Evolutionary conservation across 202 grass and related monocot genomes (phyloP).

Genomic region (Schoenoplectus triqueter): DNA sequence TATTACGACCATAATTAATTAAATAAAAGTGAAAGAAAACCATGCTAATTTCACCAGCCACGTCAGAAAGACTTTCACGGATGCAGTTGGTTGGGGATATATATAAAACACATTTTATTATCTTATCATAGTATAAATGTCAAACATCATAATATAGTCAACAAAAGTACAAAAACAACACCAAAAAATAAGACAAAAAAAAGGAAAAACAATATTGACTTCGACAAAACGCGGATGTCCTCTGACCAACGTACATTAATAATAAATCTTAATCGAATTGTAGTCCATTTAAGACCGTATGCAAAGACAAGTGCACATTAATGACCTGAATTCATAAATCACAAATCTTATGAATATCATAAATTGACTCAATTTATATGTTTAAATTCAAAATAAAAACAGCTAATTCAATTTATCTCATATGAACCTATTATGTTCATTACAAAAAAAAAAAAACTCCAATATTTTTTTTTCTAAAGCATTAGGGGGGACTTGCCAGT

Average conservation of each 20-base stretch:
- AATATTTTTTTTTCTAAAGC: not conserved
- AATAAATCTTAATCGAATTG: not conserved
- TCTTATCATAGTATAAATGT: not conserved
- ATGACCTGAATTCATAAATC: not conserved
- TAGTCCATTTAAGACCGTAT: not conserved
- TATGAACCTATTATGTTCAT: not conserved
- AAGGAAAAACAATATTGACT: conserved; percentile 3
- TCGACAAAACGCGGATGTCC: conserved; percentile 1
- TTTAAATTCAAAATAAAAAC: not conserved
- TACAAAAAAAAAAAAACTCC: not conserved
- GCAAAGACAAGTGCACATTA: not conserved
- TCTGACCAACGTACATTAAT: not conserved
- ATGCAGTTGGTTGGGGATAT: not conserved
- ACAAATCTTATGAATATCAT: not conserved
- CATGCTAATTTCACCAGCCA: not conserved
- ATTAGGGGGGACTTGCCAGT: not conserved
- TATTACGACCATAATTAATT: no score
- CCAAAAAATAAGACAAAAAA: no score
- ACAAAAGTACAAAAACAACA: conserved; percentile 28
- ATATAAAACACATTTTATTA: not conserved
- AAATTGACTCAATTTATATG: not conserved
- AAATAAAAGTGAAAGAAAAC: no score
- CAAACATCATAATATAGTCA: not conserved
- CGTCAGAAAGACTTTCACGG: not conserved
- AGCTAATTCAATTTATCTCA: conserved; percentile 11